These are phyloP conservation scores for Botrytis squamosa DNA, from an alignment of 2,329 filamentous ascomycete species.

Conservation along the genomic window DNA sequence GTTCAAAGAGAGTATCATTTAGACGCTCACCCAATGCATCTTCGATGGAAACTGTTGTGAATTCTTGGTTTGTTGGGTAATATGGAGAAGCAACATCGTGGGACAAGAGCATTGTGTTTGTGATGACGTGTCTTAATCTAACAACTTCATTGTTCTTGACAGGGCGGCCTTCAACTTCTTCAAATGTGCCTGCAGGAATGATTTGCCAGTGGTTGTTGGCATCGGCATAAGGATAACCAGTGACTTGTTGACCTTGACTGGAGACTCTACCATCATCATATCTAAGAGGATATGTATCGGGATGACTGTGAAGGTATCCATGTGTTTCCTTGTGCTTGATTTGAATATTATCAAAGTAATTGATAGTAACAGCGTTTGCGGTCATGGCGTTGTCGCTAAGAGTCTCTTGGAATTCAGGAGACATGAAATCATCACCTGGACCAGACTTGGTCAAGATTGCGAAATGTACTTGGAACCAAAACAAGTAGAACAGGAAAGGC, in stretches of 20 bases:
- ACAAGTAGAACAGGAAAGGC: slow-evolving; percentile 96
- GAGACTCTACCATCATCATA: slow-evolving; percentile 98
- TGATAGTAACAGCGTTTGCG: slow-evolving; percentile 77
- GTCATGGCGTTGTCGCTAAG: slow-evolving; percentile 93
- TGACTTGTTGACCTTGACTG: slow-evolving; percentile 96
- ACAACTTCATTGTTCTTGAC: slow-evolving; percentile 85
- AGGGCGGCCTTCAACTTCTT: slow-evolving; percentile 59
- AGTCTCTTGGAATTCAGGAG: slow-evolving; percentile 95
- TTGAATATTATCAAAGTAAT: slow-evolving; percentile 87
- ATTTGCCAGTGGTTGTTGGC: slow-evolving; percentile 99
- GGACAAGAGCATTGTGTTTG: slow-evolving; percentile 81
- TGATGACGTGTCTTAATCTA: slow-evolving; percentile 81
- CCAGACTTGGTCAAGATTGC: slow-evolving; percentile 83
- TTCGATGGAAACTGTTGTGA: slow-evolving; percentile 75
- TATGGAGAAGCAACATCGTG: slow-evolving; percentile 97
- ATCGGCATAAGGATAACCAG: slow-evolving; percentile 95
- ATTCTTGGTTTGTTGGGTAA: slow-evolving; percentile 97
- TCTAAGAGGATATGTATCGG: slow-evolving; percentile 82
- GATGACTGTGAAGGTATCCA: slow-evolving; percentile 91
- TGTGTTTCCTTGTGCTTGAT: slow-evolving; percentile 97
- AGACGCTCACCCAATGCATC: slow-evolving; percentile 71
- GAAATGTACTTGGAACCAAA: slow-evolving; percentile 99
- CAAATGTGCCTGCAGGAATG: slow-evolving; percentile 64
- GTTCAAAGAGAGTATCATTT: slow-evolving; percentile 91
- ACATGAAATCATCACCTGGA: slow-evolving; percentile 98